Evolutionary conservation across 257 asterid genomes (phyloP).

Genomic region (Gynochthodes officinalis): DNA sequence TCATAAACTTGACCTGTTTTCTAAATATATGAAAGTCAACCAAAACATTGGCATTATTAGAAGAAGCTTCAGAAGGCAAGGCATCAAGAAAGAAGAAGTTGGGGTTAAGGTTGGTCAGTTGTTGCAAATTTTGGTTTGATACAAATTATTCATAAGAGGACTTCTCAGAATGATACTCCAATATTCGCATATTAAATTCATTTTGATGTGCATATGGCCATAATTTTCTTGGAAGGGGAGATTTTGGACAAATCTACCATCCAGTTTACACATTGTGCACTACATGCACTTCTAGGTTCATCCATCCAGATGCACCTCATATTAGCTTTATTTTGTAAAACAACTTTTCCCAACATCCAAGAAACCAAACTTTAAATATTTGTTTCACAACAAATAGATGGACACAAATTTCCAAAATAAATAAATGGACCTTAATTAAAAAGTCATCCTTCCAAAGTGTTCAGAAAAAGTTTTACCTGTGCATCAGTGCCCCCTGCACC

Average conservation of each 20-base stretch:
- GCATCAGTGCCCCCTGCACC: conserved; percentile 99
- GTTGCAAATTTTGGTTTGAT: background rate
- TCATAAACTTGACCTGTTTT: background rate
- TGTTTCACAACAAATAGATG: background rate
- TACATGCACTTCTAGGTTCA: background rate
- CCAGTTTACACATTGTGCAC: background rate
- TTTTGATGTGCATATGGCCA: background rate
- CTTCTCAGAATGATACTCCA: background rate
- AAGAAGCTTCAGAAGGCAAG: no score
- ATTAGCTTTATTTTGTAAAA: background rate
- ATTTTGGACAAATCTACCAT: background rate
- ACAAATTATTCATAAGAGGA: background rate
- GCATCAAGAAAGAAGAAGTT: no score
- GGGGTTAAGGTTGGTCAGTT: background rate
- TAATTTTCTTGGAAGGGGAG: background rate
- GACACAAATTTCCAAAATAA: background rate
- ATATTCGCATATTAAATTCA: background rate
- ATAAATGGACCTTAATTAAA: background rate
- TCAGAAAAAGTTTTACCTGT: conserved; percentile 57
- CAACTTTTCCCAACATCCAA: no score
- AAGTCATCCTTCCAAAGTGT: background rate
- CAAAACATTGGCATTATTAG: no score
- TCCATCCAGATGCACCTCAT: background rate
- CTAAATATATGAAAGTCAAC: background rate
- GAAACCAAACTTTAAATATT: background rate